A percentile compares a stretch with the other conserved stretches of the same genome.
phyloP scores from a whole-genome alignment of 2,329 filamentous ascomycete species.

The Cercospora sp. region DNA sequence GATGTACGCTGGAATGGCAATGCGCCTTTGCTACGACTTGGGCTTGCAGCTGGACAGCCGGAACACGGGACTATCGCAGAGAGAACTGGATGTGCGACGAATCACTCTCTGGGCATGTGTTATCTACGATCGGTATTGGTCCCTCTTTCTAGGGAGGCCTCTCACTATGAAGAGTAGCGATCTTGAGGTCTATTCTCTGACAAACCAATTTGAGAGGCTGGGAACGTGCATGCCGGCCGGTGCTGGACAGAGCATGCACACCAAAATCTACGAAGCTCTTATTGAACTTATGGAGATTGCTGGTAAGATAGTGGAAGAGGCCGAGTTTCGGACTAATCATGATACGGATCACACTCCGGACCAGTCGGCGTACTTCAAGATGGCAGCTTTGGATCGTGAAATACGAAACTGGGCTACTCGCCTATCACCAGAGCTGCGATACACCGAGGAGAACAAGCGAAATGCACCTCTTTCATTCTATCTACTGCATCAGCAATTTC shows the following conservation, averaged over 20 bases:
- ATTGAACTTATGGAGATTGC: conserved; percentile 35
- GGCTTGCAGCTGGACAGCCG: conserved; percentile 33
- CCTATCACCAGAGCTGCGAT: conserved; percentile 30
- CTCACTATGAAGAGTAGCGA: conserved; percentile 33
- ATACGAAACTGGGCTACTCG: conserved; percentile 30
- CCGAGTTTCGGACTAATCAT: conserved; percentile 27
- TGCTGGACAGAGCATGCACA: conserved; percentile 28
- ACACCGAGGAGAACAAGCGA: conserved; percentile 30
- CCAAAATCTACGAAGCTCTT: conserved; percentile 32
- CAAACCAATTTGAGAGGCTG: conserved; percentile 31
- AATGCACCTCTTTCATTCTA: conserved; percentile 31
- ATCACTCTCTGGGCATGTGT: conserved; percentile 35
- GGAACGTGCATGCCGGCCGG: conserved; percentile 32
- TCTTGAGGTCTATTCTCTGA: conserved; percentile 31
- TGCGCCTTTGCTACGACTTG: conserved; percentile 32
- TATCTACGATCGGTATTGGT: conserved; percentile 34
- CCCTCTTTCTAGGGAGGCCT: conserved; percentile 32
- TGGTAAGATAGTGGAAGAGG: conserved; percentile 33
- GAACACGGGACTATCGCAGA: conserved; percentile 27
- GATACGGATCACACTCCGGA: conserved; percentile 24
- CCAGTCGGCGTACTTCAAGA: conserved; percentile 33
- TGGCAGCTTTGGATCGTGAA: conserved; percentile 31
- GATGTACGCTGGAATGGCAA: conserved; percentile 35
- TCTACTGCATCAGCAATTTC: conserved; percentile 33
- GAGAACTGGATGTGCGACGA: conserved; percentile 31